These are phyloP conservation scores for Rhamnella rubrinervis DNA, from an alignment of 331 rosid genomes.

Conservation along the genomic window DNA sequence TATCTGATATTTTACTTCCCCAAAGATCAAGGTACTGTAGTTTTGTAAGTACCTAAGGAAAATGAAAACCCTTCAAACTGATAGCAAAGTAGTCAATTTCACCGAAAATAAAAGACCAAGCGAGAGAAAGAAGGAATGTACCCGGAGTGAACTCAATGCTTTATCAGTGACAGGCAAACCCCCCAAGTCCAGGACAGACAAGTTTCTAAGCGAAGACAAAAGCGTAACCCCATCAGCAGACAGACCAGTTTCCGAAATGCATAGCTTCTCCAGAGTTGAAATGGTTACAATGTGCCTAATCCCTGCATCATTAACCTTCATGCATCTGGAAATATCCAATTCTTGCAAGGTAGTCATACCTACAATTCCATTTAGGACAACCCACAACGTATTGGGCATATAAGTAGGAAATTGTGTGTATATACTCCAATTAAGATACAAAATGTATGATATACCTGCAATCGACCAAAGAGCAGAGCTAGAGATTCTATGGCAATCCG, in stretches of 20 bases:
- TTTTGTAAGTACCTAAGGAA: constrained; percentile 60
- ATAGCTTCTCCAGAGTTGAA: constrained; percentile 59
- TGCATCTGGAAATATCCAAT: constrained; percentile 76
- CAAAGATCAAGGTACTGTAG: constrained; percentile 79
- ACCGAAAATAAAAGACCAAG: not conserved
- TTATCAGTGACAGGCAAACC: constrained; percentile 82
- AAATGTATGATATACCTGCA: constrained; percentile 43
- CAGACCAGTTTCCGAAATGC: constrained; percentile 65
- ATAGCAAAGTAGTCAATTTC: not conserved
- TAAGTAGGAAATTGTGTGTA: constrained; percentile 1
- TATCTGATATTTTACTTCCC: constrained; percentile 82
- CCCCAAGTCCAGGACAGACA: constrained; percentile 78
- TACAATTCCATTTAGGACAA: constrained; percentile 16
- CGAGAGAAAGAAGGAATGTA: constrained; percentile 5
- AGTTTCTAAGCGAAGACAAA: constrained; percentile 52
- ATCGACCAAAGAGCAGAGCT: constrained; percentile 78
- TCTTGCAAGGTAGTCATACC: constrained; percentile 66
- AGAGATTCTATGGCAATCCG: constrained; percentile 63
- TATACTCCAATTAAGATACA: not conserved
- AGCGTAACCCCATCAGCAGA: constrained; percentile 63
- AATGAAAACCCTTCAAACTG: constrained; percentile 9
- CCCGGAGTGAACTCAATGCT: constrained; percentile 61
- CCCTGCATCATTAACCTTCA: constrained; percentile 69
- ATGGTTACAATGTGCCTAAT: constrained; percentile 61
- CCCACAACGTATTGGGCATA: constrained; percentile 6